A percentile compares a stretch with the other conserved stretches of the same genome.
Conservation (phyloP, 805 yeast species). For the Starmerella vaccinii region DNA sequence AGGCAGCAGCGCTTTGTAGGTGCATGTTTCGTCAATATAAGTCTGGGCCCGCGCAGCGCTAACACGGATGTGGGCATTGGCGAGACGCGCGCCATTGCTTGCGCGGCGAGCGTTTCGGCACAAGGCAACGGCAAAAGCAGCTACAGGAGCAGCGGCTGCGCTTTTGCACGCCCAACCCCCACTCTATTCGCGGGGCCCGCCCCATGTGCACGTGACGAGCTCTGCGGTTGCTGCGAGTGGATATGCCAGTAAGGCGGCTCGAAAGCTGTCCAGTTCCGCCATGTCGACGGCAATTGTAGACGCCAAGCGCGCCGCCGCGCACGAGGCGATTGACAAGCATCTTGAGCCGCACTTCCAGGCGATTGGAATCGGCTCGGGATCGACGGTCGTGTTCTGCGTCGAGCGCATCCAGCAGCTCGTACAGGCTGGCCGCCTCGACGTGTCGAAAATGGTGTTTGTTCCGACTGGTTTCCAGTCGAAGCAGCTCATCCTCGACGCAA, state of each 20-base stretch:
- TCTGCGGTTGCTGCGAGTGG: neutral
- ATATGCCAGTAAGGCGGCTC: neutral
- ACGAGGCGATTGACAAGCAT: constrained; percentile 82
- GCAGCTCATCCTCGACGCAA: constrained; percentile 72
- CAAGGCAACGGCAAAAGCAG: too few species aligned
- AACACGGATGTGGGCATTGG: too few species aligned
- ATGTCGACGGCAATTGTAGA: constrained; percentile 11
- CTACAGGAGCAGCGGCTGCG: too few species aligned
- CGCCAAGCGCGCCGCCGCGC: constrained; percentile 72
- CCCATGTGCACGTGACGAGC: neutral
- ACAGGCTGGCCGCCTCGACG: constrained; percentile 31
- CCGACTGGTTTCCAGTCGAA: constrained; percentile 97
- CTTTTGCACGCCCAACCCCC: too few species aligned
- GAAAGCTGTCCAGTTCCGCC: neutral
- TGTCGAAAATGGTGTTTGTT: constrained; percentile 58
- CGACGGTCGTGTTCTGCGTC: constrained; percentile 94
- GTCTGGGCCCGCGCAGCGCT: too few species aligned
- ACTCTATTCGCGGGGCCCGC: too few species aligned
- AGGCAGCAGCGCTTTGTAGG: too few species aligned
- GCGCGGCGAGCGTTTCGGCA: too few species aligned
- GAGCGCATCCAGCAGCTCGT: constrained; percentile 73
- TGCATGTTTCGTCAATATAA: too few species aligned
- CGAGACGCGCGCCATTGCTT: too few species aligned
- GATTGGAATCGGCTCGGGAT: constrained; percentile 92
- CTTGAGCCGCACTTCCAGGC: constrained; percentile 58